A percentile compares a stretch with the other conserved stretches of the same genome.
Evolutionary conservation across 768 basidiomycete species (phyloP).

Genomic region (Hericium rajendrae): DNA sequence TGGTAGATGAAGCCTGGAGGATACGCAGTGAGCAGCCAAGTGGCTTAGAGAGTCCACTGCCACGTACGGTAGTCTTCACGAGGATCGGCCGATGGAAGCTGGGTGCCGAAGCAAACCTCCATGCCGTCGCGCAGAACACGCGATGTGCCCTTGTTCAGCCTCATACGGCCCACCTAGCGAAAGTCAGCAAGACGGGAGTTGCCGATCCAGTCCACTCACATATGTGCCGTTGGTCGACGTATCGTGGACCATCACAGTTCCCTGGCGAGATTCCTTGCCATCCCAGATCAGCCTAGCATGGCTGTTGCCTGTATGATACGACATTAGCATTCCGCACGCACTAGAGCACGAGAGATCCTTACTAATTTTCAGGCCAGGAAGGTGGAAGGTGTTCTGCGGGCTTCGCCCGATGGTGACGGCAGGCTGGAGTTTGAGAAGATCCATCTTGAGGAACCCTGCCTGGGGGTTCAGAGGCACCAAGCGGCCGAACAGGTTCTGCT

Average conservation of each 20-base stretch:
- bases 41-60: not conserved
- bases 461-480: slow-evolving; percentile 4
- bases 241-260: slow-evolving; percentile 43
- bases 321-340: slow-evolving; percentile 15
- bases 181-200: not conserved
- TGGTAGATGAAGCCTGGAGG: slow-evolving; percentile 62
- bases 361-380: slow-evolving; percentile 73
- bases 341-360: slow-evolving; percentile 18
- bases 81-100: slow-evolving; percentile 32
- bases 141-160: slow-evolving; percentile 47
- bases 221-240: slow-evolving; percentile 68
- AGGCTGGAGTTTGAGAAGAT: slow-evolving; percentile 6
- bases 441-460: slow-evolving; percentile 2
- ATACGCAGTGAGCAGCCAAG: not conserved
- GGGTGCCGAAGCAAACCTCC: slow-evolving; percentile 78
- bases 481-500: slow-evolving; percentile 6
- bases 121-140: slow-evolving; percentile 67
- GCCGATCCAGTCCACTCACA: slow-evolving; percentile 28
- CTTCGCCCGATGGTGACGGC: slow-evolving; percentile 7
- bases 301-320: slow-evolving; percentile 30
- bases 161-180: slow-evolving; percentile 56
- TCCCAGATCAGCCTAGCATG: slow-evolving; percentile 58
- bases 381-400: slow-evolving; percentile 35
- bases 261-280: slow-evolving; percentile 31
- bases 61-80: slow-evolving; percentile 69